Percentiles rank a stretch among this genome's conserved stretches.
phyloP scores from a whole-genome alignment of 1,139 yeast genomes.

The Nakaseomyces kungkrabaensis region DNA sequence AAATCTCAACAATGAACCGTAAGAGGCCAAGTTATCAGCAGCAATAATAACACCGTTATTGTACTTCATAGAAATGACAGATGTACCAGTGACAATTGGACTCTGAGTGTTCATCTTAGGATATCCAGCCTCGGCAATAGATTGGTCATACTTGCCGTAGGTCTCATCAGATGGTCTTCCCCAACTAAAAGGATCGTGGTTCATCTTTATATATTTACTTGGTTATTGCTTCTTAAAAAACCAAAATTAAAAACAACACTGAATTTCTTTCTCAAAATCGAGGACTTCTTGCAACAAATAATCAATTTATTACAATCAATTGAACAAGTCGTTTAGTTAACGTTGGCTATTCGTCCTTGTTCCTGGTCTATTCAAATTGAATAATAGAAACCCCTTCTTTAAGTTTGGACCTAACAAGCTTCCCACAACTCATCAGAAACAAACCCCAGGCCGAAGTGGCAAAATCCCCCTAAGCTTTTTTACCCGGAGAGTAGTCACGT shows the following conservation, averaged over 20 bases:
- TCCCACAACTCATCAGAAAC: too few relatives aligned
- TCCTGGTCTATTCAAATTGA: too few relatives aligned
- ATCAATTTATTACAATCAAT: too few relatives aligned
- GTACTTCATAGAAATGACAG: slow-evolving; percentile 85
- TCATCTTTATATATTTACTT: slow-evolving; percentile 40
- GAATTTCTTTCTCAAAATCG: too few relatives aligned
- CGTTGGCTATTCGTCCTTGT: too few relatives aligned
- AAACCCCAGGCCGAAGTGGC: too few relatives aligned
- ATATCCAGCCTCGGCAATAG: slow-evolving; percentile 54
- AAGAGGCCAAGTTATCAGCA: slow-evolving; percentile 89
- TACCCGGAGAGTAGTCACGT: too few relatives aligned
- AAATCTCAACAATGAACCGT: slow-evolving; percentile 87
- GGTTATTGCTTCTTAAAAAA: neutral
- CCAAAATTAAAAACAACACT: neutral
- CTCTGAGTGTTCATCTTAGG: slow-evolving; percentile 84
- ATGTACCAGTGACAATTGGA: slow-evolving; percentile 94
- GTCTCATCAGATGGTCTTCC: slow-evolving; percentile 81
- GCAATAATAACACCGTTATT: slow-evolving; percentile 87
- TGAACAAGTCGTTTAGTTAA: too few relatives aligned
- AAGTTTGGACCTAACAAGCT: too few relatives aligned
- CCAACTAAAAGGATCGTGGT: slow-evolving; percentile 93
- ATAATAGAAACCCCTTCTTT: too few relatives aligned
- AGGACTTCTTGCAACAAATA: too few relatives aligned
- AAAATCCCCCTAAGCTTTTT: too few relatives aligned
- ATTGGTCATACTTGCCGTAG: slow-evolving; percentile 69